These are phyloP conservation scores for Mucor circinelloides DNA, from an alignment of 371 early-diverging fungal genomes.

Conservation along the genomic window DNA sequence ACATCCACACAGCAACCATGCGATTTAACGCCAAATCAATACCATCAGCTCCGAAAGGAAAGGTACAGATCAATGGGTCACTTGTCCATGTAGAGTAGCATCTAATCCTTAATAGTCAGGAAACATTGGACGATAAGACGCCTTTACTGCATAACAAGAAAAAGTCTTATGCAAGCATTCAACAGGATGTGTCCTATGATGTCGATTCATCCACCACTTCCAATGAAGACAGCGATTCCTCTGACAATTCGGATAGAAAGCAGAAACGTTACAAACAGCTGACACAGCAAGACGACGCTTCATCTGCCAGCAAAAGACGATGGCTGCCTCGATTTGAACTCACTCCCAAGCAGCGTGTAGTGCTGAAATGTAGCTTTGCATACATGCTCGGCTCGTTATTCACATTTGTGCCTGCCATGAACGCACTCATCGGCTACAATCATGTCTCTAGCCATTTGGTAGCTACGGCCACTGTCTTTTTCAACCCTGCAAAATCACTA, in stretches of 20 bases:
- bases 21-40: not conserved
- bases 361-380: constrained; percentile 64
- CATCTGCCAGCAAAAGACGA: not conserved
- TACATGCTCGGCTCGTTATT: constrained; percentile 62
- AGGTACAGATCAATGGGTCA: not conserved
- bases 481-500: constrained; percentile 65
- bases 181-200: not conserved
- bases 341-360: constrained; percentile 37
- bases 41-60: not conserved
- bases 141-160: constrained; percentile 20
- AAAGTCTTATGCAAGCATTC: constrained; percentile 23
- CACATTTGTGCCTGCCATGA: constrained; percentile 61
- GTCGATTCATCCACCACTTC: constrained; percentile 15
- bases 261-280: not conserved
- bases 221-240: constrained; percentile 16
- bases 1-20: too few species aligned
- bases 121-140: constrained; percentile 9
- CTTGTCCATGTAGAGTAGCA: not conserved
- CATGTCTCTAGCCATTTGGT: constrained; percentile 55
- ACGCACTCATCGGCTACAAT: constrained; percentile 40
- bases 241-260: not conserved
- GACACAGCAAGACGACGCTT: not conserved
- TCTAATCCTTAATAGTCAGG: not conserved
- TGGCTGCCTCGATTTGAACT: constrained; percentile 5
- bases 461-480: constrained; percentile 64